These are phyloP conservation scores for Gymnopilus dilepis DNA, from an alignment of 768 basidiomycete genomes.

Conservation along the genomic window DNA sequence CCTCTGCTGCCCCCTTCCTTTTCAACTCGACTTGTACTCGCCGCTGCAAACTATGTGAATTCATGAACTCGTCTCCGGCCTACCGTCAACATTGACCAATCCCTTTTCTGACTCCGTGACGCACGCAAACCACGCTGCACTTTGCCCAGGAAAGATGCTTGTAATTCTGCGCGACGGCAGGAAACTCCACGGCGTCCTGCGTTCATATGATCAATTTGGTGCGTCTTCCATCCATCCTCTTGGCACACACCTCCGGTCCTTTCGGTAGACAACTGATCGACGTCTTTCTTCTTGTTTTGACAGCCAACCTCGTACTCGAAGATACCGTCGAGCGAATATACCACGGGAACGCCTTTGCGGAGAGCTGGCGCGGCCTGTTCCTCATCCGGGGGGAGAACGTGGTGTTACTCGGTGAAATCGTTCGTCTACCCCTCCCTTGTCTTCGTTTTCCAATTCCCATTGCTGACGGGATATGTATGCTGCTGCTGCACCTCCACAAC, in stretches of 20 bases:
- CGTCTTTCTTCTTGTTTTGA: conserved; percentile 5
- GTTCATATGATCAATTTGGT: conserved; percentile 99
- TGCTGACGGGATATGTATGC: conserved; percentile 9
- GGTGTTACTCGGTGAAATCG: conserved; percentile 95
- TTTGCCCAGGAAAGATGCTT: conserved; percentile 91
- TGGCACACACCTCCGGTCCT: background rate
- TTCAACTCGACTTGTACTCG: no score
- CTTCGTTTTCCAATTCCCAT: no score
- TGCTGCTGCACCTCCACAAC: no score
- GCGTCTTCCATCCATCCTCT: conserved; percentile 28
- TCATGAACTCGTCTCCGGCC: no score
- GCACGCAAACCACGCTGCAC: conserved; percentile 27
- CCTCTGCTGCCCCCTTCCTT: conserved; percentile 24
- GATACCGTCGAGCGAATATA: conserved; percentile 96
- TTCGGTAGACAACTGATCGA: background rate
- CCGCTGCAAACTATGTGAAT: no score
- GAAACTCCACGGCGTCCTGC: conserved; percentile 93
- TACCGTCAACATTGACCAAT: no score
- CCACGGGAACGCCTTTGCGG: conserved; percentile 86
- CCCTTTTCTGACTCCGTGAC: conserved; percentile 1
- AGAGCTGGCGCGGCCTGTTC: conserved; percentile 87
- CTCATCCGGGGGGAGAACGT: conserved; percentile 99
- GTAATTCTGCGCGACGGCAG: conserved; percentile 95
- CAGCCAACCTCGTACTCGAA: conserved; percentile 97
- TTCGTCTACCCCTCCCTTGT: conserved; percentile 46